Evolutionary conservation across 371 early-diverging fungal genomes (phyloP).

Genomic region (Mucor ambiguus): DNA sequence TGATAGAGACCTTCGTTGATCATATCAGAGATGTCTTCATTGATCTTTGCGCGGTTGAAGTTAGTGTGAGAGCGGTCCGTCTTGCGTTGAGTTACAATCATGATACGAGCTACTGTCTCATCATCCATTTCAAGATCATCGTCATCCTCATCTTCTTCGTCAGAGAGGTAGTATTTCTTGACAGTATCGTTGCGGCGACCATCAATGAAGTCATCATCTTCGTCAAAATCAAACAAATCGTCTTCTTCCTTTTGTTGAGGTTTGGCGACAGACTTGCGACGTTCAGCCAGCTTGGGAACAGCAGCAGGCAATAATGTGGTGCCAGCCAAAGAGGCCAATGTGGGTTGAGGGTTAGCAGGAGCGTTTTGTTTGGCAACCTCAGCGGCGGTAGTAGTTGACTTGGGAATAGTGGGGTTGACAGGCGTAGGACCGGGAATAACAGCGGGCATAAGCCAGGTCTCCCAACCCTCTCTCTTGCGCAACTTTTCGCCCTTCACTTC

Average conservation of each 20-base stretch:
- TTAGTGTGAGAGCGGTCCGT: slow-evolving; percentile 72
- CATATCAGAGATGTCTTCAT: slow-evolving; percentile 88
- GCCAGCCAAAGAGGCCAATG: slow-evolving; percentile 48
- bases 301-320: slow-evolving; percentile 29
- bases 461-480: slow-evolving; percentile 77
- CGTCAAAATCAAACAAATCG: slow-evolving; percentile 82
- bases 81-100: slow-evolving; percentile 91
- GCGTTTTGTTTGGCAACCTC: slow-evolving; percentile 33
- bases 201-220: slow-evolving; percentile 62
- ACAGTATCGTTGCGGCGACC: slow-evolving; percentile 60
- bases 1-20: slow-evolving; percentile 94
- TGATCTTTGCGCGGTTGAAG: slow-evolving; percentile 82
- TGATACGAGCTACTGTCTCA: slow-evolving; percentile 82
- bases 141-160: slow-evolving; percentile 67
- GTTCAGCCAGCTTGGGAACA: slow-evolving; percentile 30
- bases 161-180: slow-evolving; percentile 68
- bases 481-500: slow-evolving; percentile 67
- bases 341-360: slow-evolving; percentile 30
- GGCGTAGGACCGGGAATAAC: slow-evolving; percentile 27
- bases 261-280: slow-evolving; percentile 24
- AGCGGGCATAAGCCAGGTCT: slow-evolving; percentile 68
- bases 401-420: slow-evolving; percentile 18
- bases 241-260: slow-evolving; percentile 58
- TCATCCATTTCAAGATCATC: slow-evolving; percentile 81
- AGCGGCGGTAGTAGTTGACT: slow-evolving; percentile 30